Conservation (phyloP, 306 rosid genomes). For the Acacia confusa region DNA sequence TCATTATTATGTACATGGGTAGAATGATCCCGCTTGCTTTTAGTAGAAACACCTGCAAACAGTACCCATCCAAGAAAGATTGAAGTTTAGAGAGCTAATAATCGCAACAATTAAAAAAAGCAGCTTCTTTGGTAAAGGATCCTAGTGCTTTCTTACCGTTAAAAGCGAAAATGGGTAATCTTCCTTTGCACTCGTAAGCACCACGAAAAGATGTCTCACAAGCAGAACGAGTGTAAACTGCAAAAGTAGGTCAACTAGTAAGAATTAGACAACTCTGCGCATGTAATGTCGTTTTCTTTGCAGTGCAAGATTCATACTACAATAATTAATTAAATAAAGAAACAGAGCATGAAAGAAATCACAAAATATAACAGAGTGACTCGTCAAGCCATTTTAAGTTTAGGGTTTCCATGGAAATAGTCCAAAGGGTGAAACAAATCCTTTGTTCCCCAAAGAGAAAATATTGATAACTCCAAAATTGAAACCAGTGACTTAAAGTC, state of each 20-base stretch:
- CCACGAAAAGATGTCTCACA: constrained; percentile 63
- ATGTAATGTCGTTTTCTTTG: neutral
- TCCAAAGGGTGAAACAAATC: neutral
- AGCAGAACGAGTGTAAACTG: constrained; percentile 78
- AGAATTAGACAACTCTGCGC: constrained; percentile 7
- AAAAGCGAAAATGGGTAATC: constrained; percentile 79
- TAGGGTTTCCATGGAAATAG: no score
- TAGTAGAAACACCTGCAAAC: constrained; percentile 50
- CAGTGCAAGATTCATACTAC: neutral
- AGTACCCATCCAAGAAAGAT: neutral
- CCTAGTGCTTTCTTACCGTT: constrained; percentile 63
- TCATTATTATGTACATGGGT: constrained; percentile 71
- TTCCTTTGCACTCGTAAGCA: constrained; percentile 49
- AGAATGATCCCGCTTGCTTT: constrained; percentile 74
- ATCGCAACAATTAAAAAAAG: neutral
- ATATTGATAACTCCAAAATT: neutral
- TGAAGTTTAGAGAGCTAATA: neutral
- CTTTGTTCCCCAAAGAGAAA: neutral
- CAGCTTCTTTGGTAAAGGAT: neutral
- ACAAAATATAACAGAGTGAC: neutral
- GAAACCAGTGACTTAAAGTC: neutral
- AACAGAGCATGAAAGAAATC: neutral
- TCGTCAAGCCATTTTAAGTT: neutral
- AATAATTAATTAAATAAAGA: neutral
- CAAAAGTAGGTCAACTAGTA: constrained; percentile 27